Evolutionary conservation across 2,329 filamentous ascomycete genomes (phyloP), one percentile per base, ranked within the genome.

Genomic region (Fusarium vanettenii): DNA sequence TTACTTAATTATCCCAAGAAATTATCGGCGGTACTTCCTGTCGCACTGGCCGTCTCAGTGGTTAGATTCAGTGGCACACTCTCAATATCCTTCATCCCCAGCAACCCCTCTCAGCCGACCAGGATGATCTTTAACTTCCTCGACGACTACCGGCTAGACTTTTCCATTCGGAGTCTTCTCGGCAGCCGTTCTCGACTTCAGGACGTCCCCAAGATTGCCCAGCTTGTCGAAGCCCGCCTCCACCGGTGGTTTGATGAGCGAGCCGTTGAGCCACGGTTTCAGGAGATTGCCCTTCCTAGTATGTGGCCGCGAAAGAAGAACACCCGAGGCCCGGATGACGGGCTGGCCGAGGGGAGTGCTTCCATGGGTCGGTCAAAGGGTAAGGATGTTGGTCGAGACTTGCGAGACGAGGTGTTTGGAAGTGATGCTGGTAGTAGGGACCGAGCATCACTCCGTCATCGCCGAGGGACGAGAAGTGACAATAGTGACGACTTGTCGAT

Each of bases 71-170:
- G 95, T 57, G 97, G 97, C 48, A 99, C 97, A 0, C 86, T 99
- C 20, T 97, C 94, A 52, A 93, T 98, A 52, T 97, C 95, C 1
- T 97, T 98, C 80, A 94, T 97, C 69, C 97, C 97, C 0, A 90
- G 91, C 78, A 92, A 91, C 77, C 88, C 90, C 1, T 88, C 89
- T 14, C 89, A 92, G 4, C 93, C 93, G 5, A 98, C 97, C 4
- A 97, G 95, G 81, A 93, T 99, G 82, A 94, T 94, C 0, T 98
- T 99, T 83, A 97, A 95, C 66, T 99, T 99, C 80, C 88, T 96
- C 37, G 94, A 96, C 81, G 94, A 97, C 84, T 97, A 97, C 84
- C 88, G 94, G 29, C 88, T 97, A 22, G 94, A 97, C 81, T 92
- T 97, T 73, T 94, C 92, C 5, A 93, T 96, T 31, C 89, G 93